Conservation (phyloP, 257 asterid species). For the Plectranthus barbatus region DNA sequence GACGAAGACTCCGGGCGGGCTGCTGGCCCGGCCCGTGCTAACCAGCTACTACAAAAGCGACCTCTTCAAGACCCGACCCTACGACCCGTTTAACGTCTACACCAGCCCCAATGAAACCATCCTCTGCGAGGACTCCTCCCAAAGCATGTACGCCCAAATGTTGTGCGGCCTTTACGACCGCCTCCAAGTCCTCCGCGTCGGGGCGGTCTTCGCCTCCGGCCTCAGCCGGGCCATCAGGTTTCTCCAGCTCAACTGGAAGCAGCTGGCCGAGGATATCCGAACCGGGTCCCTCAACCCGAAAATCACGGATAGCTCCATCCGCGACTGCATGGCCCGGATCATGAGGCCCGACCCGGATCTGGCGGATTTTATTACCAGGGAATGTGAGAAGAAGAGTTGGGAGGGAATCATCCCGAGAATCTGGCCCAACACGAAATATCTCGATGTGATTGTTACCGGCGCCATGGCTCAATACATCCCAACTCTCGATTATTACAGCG, state of each 20-base stretch:
- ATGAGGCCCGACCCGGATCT: conserved; percentile 26
- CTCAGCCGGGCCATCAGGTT: conserved; percentile 32
- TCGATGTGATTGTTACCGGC: too few species aligned
- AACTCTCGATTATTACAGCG: conserved; percentile 33
- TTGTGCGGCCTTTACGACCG: conserved; percentile 40
- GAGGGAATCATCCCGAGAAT: conserved; percentile 27
- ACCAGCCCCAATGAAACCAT: conserved; percentile 36
- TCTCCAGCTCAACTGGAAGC: conserved; percentile 32
- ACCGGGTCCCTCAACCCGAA: conserved; percentile 20
- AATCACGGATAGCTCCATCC: conserved; percentile 12
- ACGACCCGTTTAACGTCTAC: conserved; percentile 28
- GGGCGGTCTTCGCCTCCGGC: conserved; percentile 34
- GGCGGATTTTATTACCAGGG: conserved; percentile 20
- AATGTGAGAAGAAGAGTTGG: conserved; percentile 24
- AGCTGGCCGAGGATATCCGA: conserved; percentile 24
- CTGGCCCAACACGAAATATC: too few species aligned
- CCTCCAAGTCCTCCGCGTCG: too few species aligned
- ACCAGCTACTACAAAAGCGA: conserved; percentile 36
- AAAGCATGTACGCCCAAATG: conserved; percentile 41
- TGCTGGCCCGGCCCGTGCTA: conserved; percentile 22
- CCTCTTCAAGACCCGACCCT: conserved; percentile 22
- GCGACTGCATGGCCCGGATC: conserved; percentile 21
- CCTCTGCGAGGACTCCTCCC: conserved; percentile 29
- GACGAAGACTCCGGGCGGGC: conserved; percentile 34
- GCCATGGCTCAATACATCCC: too few species aligned